phyloP scores from a whole-genome alignment of 441 rosid genomes.

The Brassica balearica region DNA sequence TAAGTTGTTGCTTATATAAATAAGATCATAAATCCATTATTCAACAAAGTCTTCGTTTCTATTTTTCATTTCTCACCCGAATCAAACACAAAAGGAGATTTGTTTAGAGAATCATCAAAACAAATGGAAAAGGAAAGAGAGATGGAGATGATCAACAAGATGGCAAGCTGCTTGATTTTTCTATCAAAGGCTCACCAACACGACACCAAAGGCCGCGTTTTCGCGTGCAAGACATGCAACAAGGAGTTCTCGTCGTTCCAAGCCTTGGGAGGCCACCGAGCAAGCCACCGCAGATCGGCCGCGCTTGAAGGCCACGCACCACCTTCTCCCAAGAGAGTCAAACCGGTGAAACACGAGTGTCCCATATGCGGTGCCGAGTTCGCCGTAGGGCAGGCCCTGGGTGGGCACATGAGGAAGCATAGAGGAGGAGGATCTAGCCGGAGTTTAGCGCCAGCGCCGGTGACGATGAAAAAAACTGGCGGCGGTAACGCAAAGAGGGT shows the following conservation, averaged over 20 bases:
- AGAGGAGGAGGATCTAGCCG: constrained; percentile 30
- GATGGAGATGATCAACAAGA: no score
- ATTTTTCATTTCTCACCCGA: no score
- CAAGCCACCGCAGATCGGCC: constrained; percentile 67
- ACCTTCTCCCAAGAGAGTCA: constrained; percentile 39
- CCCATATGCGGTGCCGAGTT: constrained; percentile 71
- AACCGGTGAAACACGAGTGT: constrained; percentile 67
- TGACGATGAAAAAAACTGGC: constrained; percentile 62
- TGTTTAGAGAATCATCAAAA: no score
- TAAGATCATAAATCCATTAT: constrained; percentile 31
- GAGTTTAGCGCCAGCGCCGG: constrained; percentile 45
- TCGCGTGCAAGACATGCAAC: constrained; percentile 75
- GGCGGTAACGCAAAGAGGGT: constrained; percentile 55
- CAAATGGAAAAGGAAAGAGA: no score
- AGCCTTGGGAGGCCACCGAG: constrained; percentile 76
- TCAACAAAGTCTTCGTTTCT: constrained; percentile 36
- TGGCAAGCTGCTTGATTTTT: no score
- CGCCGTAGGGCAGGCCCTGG: constrained; percentile 71
- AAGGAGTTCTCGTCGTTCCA: constrained; percentile 66
- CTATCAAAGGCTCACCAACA: no score
- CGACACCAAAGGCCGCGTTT: constrained; percentile 40
- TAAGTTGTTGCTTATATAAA: constrained; percentile 40
- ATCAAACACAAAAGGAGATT: no score
- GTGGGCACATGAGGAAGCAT: constrained; percentile 86
- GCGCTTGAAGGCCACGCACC: constrained; percentile 43